Percentiles rank a stretch among this genome's conserved stretches.
Conservation (phyloP, 2,329 filamentous ascomycete species). For the Dendrostoma leiphaemia region DNA sequence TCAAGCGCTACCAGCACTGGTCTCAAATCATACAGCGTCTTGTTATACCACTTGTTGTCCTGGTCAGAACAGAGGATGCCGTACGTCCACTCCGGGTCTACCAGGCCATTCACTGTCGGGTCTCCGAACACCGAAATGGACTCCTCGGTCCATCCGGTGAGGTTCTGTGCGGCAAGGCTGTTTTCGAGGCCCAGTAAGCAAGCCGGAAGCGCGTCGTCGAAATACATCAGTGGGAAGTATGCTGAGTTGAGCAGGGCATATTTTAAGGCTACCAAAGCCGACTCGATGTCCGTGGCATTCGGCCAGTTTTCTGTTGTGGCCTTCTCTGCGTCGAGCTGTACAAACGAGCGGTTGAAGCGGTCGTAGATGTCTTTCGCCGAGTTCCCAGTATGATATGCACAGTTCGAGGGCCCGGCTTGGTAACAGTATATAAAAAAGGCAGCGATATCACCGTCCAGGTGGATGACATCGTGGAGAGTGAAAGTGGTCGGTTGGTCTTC, state of each 20-base stretch:
- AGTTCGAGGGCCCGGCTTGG: conserved; percentile 34
- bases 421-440: conserved; percentile 44
- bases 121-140: too few relatives aligned
- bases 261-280: conserved; percentile 13
- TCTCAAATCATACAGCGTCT: conserved; percentile 13
- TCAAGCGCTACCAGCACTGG: conserved; percentile 11
- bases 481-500: conserved; percentile 33
- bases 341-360: conserved; percentile 21
- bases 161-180: background rate
- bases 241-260: too few relatives aligned
- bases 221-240: too few relatives aligned
- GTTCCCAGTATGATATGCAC: conserved; percentile 34
- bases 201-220: background rate
- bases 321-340: conserved; percentile 18
- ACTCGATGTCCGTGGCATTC: conserved; percentile 20
- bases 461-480: conserved; percentile 37
- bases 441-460: conserved; percentile 40
- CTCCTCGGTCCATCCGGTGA: background rate
- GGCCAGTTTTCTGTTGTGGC: conserved; percentile 20
- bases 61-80: conserved; percentile 18
- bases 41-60: conserved; percentile 18
- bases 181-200: background rate
- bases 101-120: too few relatives aligned
- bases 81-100: conserved; percentile 1
- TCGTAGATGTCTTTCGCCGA: conserved; percentile 33